phyloP scores from a whole-genome alignment of 257 asterid species.

The Perilla frutescens region DNA sequence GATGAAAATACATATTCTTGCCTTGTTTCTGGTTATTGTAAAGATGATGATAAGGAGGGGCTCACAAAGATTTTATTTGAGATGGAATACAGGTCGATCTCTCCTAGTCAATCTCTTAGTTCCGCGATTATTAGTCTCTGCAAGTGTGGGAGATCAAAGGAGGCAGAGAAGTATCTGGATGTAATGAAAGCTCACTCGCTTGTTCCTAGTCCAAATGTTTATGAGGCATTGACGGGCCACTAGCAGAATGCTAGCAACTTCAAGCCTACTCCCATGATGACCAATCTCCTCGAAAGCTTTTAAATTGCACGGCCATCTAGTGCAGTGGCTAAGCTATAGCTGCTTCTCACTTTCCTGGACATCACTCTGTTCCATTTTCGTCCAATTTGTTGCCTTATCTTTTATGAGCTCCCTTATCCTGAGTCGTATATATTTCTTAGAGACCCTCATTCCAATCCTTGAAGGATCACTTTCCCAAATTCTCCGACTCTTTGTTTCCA shows the following conservation, averaged over 20 bases:
- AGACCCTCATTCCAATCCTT: no score
- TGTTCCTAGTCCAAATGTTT: constrained; percentile 43
- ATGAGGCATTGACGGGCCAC: constrained; percentile 42
- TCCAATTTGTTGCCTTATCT: constrained; percentile 37
- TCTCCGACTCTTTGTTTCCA: constrained; percentile 39
- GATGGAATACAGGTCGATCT: constrained; percentile 66
- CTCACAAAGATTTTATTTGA: constrained; percentile 65
- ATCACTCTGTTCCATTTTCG: constrained; percentile 8
- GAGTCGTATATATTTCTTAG: no score
- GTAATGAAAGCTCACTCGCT: constrained; percentile 47
- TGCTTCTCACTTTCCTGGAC: background rate
- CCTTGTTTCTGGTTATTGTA: constrained; percentile 68
- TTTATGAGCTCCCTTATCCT: no score
- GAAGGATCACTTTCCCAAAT: constrained; percentile 43
- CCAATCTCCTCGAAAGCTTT: background rate
- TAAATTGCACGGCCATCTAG: no score
- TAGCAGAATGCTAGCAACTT: background rate
- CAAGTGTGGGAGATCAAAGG: constrained; percentile 56
- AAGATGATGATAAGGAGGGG: constrained; percentile 51
- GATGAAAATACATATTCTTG: constrained; percentile 55
- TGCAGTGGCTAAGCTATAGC: no score
- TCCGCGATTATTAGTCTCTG: constrained; percentile 52
- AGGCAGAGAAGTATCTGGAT: constrained; percentile 54
- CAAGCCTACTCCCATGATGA: background rate
- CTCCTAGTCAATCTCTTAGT: constrained; percentile 46